These are phyloP conservation scores for Saccharomycopsis javanensis DNA, from an alignment of 805 yeast species.

Conservation along the genomic window DNA sequence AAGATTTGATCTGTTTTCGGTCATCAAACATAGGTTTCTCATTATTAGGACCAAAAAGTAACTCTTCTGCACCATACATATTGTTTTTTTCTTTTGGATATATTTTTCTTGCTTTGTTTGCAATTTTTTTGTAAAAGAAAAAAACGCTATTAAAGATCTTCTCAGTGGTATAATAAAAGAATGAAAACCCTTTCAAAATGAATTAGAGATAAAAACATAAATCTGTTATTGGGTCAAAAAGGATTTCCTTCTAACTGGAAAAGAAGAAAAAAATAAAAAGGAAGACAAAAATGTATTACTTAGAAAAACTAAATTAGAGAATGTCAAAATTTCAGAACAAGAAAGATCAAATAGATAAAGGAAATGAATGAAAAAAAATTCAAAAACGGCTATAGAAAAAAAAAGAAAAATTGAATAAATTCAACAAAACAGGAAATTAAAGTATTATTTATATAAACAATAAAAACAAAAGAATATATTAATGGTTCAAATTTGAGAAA, in stretches of 20 bases:
- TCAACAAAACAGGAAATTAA: background rate
- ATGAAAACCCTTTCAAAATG: background rate
- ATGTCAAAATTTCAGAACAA: background rate
- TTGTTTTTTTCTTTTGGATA: background rate
- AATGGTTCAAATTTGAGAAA: background rate
- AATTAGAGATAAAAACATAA: background rate
- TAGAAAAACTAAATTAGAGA: background rate
- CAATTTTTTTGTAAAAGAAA: background rate
- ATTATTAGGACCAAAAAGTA: conserved; percentile 5
- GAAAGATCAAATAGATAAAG: no score
- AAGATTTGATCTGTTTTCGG: conserved; percentile 17
- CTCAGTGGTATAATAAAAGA: background rate
- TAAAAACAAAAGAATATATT: background rate
- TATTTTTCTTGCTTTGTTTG: no score
- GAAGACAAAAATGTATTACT: background rate
- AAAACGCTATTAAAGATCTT: background rate
- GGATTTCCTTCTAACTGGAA: background rate
- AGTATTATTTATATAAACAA: background rate
- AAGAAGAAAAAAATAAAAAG: background rate
- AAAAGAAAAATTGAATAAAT: background rate
- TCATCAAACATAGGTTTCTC: conserved; percentile 13
- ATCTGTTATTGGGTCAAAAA: background rate
- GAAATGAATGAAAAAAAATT: background rate
- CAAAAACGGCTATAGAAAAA: no score
- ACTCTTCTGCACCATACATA: background rate